Evolutionary conservation across 2,329 filamentous ascomycete genomes (phyloP).

Genomic region (Venturia oleaginea): DNA sequence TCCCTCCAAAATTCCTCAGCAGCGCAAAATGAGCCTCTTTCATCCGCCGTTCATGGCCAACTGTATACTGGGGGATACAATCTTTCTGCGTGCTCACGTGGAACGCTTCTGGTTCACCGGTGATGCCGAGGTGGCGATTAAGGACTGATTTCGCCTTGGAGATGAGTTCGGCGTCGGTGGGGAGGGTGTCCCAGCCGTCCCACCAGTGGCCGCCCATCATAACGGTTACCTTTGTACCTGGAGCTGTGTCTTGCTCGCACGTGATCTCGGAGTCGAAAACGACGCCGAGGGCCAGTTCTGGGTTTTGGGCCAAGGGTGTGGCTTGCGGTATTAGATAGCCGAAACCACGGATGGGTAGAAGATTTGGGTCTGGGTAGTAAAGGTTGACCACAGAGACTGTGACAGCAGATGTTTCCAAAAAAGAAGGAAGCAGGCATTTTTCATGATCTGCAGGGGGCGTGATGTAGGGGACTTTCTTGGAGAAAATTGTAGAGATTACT

Average conservation of each 20-base stretch:
- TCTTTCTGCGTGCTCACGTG: slow-evolving; percentile 54
- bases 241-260: slow-evolving; percentile 39
- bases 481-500: slow-evolving; percentile 56
- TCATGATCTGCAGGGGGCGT: slow-evolving; percentile 15
- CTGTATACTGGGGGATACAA: slow-evolving; percentile 84
- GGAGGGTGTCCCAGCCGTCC: slow-evolving; percentile 55
- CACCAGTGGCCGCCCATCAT: slow-evolving; percentile 95
- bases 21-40: slow-evolving; percentile 11
- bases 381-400: slow-evolving; percentile 91
- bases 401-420: slow-evolving; percentile 53
- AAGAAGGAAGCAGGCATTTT: slow-evolving; percentile 23
- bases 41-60: slow-evolving; percentile 58
- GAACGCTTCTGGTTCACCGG: slow-evolving; percentile 50
- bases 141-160: slow-evolving; percentile 62
- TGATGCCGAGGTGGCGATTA: slow-evolving; percentile 65
- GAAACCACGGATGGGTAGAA: slow-evolving; percentile 65
- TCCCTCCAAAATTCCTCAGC: slow-evolving; percentile 1
- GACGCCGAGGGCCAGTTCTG: slow-evolving; percentile 77
- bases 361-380: slow-evolving; percentile 59
- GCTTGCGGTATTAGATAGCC: slow-evolving; percentile 84
- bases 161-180: slow-evolving; percentile 56
- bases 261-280: slow-evolving; percentile 73
- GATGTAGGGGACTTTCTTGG: slow-evolving; percentile 25
- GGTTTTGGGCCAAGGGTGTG: slow-evolving; percentile 61
- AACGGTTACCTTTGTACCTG: slow-evolving; percentile 80